These are phyloP conservation scores for Sanguinoderma infundibulare DNA, from an alignment of 1,284 basidiomycete genomes.

Conservation along the genomic window DNA sequence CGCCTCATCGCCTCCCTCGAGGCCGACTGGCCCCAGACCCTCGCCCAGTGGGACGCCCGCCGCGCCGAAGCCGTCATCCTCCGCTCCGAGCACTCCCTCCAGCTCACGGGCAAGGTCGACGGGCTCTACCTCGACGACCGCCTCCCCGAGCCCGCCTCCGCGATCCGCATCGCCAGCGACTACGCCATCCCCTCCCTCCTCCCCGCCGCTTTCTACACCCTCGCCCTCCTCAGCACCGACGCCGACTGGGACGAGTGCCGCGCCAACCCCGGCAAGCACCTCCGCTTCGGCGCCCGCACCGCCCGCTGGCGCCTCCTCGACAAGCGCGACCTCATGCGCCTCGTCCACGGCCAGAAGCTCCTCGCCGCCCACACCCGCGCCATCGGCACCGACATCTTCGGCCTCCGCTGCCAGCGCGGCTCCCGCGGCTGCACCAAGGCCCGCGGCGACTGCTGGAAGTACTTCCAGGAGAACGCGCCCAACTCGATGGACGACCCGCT, in stretches of 20 bases:
- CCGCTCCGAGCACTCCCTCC: conserved; percentile 37
- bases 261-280: conserved; percentile 34
- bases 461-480: conserved; percentile 40
- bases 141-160: conserved; percentile 39
- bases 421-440: conserved; percentile 35
- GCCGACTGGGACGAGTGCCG: conserved; percentile 39
- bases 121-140: conserved; percentile 39
- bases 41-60: conserved; percentile 39
- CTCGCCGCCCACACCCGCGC: conserved; percentile 36
- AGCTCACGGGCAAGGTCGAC: conserved; percentile 35
- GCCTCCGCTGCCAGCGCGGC: conserved; percentile 32
- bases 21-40: conserved; percentile 40
- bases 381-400: conserved; percentile 37
- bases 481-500: conserved; percentile 40
- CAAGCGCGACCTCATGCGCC: conserved; percentile 37
- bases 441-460: conserved; percentile 37
- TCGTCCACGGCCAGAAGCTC: conserved; percentile 37
- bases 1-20: conserved; percentile 38
- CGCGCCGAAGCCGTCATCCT: conserved; percentile 35
- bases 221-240: conserved; percentile 36
- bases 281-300: conserved; percentile 38
- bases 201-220: conserved; percentile 40
- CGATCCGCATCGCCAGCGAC: conserved; percentile 38
- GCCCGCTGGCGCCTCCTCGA: conserved; percentile 37
- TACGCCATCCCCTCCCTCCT: conserved; percentile 37